phyloP scores from a whole-genome alignment of 306 rosid species.

The Prinsepia uniflora region DNA sequence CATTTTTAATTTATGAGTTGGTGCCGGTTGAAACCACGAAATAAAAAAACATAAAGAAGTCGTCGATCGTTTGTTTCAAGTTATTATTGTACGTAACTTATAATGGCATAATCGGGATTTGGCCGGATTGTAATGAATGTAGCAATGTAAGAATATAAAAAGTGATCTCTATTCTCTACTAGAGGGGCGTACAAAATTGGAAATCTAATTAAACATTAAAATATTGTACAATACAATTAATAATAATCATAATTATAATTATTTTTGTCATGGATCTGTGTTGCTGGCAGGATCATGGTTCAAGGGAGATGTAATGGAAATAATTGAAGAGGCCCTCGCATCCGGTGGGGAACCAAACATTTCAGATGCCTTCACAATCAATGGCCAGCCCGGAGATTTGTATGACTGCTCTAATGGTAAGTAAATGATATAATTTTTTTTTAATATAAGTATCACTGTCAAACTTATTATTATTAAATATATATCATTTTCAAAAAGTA shows the following conservation, averaged over 20 bases:
- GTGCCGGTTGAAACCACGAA: no score
- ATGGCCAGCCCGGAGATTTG: slow-evolving; percentile 34
- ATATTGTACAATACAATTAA: not conserved
- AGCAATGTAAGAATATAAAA: no score
- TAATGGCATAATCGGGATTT: not conserved
- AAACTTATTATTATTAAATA: no score
- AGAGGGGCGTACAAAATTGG: no score
- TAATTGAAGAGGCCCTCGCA: slow-evolving; percentile 12
- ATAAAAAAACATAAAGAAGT: no score
- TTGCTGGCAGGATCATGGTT: slow-evolving; percentile 22
- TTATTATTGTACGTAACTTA: not conserved
- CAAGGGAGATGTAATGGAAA: slow-evolving; percentile 25
- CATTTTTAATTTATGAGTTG: no score
- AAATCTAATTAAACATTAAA: not conserved
- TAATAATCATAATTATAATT: not conserved
- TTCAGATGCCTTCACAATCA: slow-evolving; percentile 30
- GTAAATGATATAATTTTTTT: not conserved
- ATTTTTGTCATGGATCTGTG: not conserved
- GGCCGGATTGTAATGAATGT: not conserved
- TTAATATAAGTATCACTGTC: no score
- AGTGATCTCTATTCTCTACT: no score
- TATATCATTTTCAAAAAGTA: no score
- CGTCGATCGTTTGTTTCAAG: not conserved
- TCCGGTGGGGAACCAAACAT: slow-evolving; percentile 27
- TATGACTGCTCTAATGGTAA: slow-evolving; percentile 17